Base-by-base conservation (phyloP, 805 yeast species). In the Candida xiaguanensis region DNA sequence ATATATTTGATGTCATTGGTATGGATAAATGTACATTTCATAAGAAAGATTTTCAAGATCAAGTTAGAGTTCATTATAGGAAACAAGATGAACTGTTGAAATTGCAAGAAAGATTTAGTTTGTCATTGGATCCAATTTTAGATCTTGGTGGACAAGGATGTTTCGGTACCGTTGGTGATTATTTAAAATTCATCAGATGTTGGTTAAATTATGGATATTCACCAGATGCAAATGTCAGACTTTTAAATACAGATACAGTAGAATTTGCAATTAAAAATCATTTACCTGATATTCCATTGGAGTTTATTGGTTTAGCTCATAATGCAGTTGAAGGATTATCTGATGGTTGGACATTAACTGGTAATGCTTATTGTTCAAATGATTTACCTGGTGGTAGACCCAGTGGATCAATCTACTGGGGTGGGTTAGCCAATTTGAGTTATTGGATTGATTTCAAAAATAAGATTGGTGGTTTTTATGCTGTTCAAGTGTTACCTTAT, bases 121-220 rank as follows among this genome's bases (percentile, higher is more conserved):
- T 52, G 22, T 45, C 51, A 2, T 41, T 46, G 38, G 62, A 49
- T 29, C 55, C 55, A 15, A 44, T 25, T 28, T 37, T 64, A 7
- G 72, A 67, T 42, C 59, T 66, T 65, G 74, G 73, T 6, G 74
- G 74, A n/a, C 70, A 61, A 39, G 74, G 74, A 2, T 55, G 65
- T 36, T 62, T 57, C 39, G 66, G 69, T 1, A 58, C 60, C 2
- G 62, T 61, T 1, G 56, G 50, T 2, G 74, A 67, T 47, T 68
- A 59, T 40, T 51, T 68, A 42, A 63, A 57, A 39, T 65, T 66
- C 33, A 48, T 68, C 18, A 54, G 73, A 29, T 45, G 65, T 9
- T 65, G 70, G 69, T 52, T 67, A 24, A 68, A 67, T 41, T 51
- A 51, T 26, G 74, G 74, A 0, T 36, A 42, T 11, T 61, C 70